Evolutionary conservation across 768 basidiomycete species (phyloP).

Genomic region (Rhodotorula graminis): DNA sequence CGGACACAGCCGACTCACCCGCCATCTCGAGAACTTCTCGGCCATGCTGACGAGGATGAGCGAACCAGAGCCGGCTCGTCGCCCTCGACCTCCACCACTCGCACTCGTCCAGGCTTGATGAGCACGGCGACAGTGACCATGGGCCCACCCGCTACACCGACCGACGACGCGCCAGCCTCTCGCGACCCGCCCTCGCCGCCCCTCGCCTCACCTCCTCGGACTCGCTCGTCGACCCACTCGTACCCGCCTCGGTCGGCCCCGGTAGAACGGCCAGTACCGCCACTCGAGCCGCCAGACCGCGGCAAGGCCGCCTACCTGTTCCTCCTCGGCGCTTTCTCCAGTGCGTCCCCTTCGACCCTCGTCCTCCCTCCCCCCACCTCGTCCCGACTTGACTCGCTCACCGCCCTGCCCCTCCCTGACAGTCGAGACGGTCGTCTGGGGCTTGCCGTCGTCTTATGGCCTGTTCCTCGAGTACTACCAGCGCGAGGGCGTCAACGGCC

Average conservation of each 20-base stretch:
- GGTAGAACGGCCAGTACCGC: not conserved
- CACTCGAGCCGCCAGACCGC: not conserved
- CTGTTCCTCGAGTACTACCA: slow-evolving; percentile 18
- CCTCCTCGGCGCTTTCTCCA: slow-evolving; percentile 18
- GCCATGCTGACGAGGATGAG: not conserved
- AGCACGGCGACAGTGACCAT: too few relatives aligned
- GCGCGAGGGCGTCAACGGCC: not conserved
- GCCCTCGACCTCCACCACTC: too few relatives aligned
- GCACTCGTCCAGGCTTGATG: too few relatives aligned
- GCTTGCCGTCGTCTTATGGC: slow-evolving; percentile 17
- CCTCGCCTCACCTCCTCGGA: not conserved
- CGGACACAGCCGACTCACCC: not conserved
- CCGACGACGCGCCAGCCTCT: too few relatives aligned
- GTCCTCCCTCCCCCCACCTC: not conserved
- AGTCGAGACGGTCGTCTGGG: slow-evolving; percentile 29
- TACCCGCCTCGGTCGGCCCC: not conserved
- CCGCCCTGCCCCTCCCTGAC: not conserved
- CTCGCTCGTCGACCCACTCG: not conserved
- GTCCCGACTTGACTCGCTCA: not conserved
- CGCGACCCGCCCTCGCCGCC: too few relatives aligned
- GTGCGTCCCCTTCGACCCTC: not conserved
- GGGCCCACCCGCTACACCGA: too few relatives aligned
- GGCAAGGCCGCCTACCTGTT: slow-evolving; percentile 13
- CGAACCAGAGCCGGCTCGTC: too few relatives aligned
- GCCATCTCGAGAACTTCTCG: not conserved